Conservation (phyloP, 306 rosid species). For the Inga oerstediana region DNA sequence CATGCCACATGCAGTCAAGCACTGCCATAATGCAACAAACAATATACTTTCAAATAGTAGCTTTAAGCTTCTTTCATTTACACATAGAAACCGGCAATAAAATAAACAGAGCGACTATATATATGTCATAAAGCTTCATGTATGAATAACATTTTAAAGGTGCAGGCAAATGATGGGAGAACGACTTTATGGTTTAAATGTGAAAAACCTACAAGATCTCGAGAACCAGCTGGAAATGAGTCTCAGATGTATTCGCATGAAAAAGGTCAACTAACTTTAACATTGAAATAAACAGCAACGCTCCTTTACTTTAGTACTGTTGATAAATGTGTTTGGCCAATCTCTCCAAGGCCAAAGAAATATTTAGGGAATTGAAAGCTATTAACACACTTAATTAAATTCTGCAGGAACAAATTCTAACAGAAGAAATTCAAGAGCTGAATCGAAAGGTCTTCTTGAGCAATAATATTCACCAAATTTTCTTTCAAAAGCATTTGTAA, state of each 20-base stretch:
- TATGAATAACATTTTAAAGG: constrained; percentile 25
- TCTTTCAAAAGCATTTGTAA: not conserved
- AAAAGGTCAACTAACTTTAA: constrained; percentile 51
- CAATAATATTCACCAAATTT: not conserved
- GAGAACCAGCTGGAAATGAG: constrained; percentile 68
- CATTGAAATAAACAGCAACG: constrained; percentile 9
- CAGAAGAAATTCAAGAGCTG: constrained; percentile 53
- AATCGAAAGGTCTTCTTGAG: constrained; percentile 43
- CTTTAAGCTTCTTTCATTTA: too few species aligned
- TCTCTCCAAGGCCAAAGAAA: constrained; percentile 1
- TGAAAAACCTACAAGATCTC: constrained; percentile 60
- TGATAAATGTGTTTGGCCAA: constrained; percentile 14
- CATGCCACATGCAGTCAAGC: too few species aligned
- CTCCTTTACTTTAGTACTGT: not conserved
- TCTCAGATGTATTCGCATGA: constrained; percentile 60
- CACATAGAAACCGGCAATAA: not conserved
- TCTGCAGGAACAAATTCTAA: constrained; percentile 60
- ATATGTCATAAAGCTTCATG: constrained; percentile 18
- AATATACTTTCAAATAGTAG: too few species aligned
- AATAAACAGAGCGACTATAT: not conserved
- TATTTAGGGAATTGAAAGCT: constrained; percentile 9
- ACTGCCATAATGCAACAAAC: too few species aligned
- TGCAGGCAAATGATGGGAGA: constrained; percentile 69
- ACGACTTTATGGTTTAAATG: constrained; percentile 63
- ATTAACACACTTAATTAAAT: constrained; percentile 32